A percentile compares a stretch with the other conserved stretches of the same genome.
Conservation (phyloP, 192 early-diverging fungal species). For the Linnemannia elongata region DNA sequence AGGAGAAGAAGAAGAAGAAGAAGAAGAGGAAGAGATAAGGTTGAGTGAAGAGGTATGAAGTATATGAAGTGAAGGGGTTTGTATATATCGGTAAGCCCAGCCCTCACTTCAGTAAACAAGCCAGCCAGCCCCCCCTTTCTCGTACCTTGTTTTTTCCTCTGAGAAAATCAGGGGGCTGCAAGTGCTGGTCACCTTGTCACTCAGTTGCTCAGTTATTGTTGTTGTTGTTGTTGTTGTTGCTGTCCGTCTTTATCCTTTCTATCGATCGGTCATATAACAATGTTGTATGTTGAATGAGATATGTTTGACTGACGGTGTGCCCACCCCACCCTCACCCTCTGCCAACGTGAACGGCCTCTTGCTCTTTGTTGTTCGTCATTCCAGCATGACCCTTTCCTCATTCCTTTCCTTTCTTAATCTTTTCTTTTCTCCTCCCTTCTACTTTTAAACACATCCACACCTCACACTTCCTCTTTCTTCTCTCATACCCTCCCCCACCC, state of each 20-base stretch:
- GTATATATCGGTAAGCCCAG: not conserved
- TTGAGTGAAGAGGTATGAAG: not conserved
- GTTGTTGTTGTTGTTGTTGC: no score
- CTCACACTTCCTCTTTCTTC: not conserved
- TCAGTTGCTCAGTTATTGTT: no score
- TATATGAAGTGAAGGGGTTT: no score
- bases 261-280: not conserved
- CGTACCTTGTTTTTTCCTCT: not conserved
- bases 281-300: no score
- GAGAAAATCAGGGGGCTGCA: not conserved
- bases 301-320: not conserved
- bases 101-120: not conserved
- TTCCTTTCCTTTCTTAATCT: not conserved
- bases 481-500: not conserved
- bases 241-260: not conserved
- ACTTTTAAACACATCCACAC: not conserved
- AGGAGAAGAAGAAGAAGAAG: not conserved
- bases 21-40: not conserved
- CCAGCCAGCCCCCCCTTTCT: no score
- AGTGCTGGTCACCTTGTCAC: not conserved
- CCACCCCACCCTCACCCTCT: not conserved
- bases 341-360: conserved; percentile 2
- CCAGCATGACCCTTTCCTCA: not conserved
- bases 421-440: not conserved
- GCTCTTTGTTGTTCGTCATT: not conserved